These are phyloP conservation scores for Talinum fruticosum DNA, from an alignment of 148 eudicot genomes.

Conservation along the genomic window DNA sequence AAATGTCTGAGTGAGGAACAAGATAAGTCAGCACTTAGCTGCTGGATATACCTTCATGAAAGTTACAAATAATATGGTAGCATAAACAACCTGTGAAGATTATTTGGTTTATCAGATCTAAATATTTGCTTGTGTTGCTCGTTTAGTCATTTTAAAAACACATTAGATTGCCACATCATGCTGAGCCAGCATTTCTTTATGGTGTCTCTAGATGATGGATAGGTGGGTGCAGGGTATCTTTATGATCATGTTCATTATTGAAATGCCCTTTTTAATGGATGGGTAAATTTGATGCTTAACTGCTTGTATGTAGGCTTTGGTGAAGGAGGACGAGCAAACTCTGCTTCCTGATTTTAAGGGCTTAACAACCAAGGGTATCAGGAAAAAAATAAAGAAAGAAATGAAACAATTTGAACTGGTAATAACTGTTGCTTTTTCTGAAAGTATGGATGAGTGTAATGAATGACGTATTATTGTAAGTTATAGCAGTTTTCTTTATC, in stretches of 20 bases:
- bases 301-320: slow-evolving; percentile 33
- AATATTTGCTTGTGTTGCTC: too few relatives aligned
- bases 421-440: slow-evolving; percentile 3
- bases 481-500: slow-evolving; percentile 3
- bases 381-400: slow-evolving; percentile 42
- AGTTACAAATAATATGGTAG: background rate
- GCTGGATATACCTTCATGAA: background rate
- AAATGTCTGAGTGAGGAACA: background rate
- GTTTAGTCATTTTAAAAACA: background rate
- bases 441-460: slow-evolving; percentile 12
- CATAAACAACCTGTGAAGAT: too few relatives aligned
- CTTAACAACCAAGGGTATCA: slow-evolving; percentile 24
- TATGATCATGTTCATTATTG: too few relatives aligned
- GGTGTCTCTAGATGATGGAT: too few relatives aligned
- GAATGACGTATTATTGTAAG: slow-evolving; percentile 3
- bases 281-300: slow-evolving; percentile 16
- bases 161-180: too few relatives aligned
- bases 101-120: background rate
- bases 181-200: too few relatives aligned
- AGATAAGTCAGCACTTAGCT: background rate
- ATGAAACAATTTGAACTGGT: slow-evolving; percentile 50
- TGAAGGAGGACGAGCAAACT: slow-evolving; percentile 25
- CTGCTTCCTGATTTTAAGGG: slow-evolving; percentile 17
- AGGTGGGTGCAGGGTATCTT: too few relatives aligned
- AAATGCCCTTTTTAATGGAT: background rate